phyloP scores from a whole-genome alignment of 352 stramenopile species.

The Pythium myriotylum region DNA sequence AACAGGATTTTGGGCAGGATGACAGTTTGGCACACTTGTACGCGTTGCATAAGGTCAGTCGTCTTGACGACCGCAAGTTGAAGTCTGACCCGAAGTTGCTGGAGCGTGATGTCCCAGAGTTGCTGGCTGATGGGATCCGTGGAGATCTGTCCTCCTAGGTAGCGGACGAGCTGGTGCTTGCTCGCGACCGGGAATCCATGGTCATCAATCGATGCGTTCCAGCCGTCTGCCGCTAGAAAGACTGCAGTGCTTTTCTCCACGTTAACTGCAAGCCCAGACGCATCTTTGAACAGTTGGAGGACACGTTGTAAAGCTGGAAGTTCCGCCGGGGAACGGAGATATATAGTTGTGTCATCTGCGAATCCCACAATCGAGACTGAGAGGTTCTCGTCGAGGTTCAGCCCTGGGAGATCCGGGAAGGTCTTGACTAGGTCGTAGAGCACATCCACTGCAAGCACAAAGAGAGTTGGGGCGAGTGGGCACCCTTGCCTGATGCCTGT shows the following conservation, averaged over 20 bases:
- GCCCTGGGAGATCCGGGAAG: background rate
- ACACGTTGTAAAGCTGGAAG: background rate
- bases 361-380: background rate
- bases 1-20: constrained; percentile 21
- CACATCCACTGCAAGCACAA: background rate
- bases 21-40: constrained; percentile 1
- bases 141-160: constrained; percentile 1
- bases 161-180: background rate
- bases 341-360: background rate
- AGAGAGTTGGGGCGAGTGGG: background rate
- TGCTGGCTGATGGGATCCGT: background rate
- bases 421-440: background rate
- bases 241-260: background rate
- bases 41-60: constrained; percentile 9
- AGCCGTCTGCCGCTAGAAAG: background rate
- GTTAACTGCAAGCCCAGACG: background rate
- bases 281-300: background rate
- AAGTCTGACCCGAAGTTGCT: constrained; percentile 8
- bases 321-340: background rate
- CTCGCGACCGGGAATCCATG: no score
- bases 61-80: constrained; percentile 17
- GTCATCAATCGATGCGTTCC: no score
- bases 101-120: background rate
- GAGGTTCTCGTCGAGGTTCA: background rate
- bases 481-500: background rate